phyloP scores from a whole-genome alignment of 2,329 filamentous ascomycete genomes.

The Ophiostoma ulmi region DNA sequence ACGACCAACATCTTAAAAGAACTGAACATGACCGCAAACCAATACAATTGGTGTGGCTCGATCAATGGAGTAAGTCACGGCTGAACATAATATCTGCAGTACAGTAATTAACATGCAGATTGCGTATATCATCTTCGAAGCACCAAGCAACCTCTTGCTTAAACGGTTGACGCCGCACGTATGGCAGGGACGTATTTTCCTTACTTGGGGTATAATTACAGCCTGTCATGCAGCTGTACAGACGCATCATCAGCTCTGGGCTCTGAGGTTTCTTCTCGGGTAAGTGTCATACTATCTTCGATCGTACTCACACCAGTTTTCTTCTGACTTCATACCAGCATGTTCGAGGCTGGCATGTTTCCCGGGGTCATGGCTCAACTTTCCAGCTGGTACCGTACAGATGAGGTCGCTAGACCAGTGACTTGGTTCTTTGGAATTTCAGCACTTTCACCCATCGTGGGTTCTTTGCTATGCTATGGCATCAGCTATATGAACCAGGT shows the following conservation, averaged over 20 bases:
- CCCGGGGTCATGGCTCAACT: conserved; percentile 41
- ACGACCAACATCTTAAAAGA: conserved; percentile 37
- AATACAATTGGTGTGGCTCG: conserved; percentile 40
- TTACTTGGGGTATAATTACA: conserved; percentile 22
- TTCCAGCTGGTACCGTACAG: conserved; percentile 44
- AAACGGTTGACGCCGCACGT: conserved; percentile 34
- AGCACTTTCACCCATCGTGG: conserved; percentile 36
- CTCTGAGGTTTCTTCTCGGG: conserved; percentile 19
- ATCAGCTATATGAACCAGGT: conserved; percentile 32
- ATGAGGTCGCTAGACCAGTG: conserved; percentile 41
- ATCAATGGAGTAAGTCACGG: conserved; percentile 37
- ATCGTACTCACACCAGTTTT: too few species aligned
- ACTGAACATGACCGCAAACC: conserved; percentile 38
- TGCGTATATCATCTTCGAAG: conserved; percentile 33
- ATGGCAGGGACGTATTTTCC: conserved; percentile 21
- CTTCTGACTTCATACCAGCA: conserved; percentile 9
- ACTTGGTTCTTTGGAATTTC: conserved; percentile 42
- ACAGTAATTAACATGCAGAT: conserved; percentile 14
- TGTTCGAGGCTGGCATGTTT: conserved; percentile 41
- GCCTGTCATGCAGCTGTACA: conserved; percentile 16
- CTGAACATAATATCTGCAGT: too few species aligned
- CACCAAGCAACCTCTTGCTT: conserved; percentile 54
- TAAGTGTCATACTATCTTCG: background rate
- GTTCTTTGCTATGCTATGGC: conserved; percentile 34
- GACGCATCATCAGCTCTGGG: conserved; percentile 17